A percentile compares a stretch with the other conserved stretches of the same genome.
phyloP scores from a whole-genome alignment of 2,329 filamentous ascomycete genomes.

The Neofusicoccum sp. region DNA sequence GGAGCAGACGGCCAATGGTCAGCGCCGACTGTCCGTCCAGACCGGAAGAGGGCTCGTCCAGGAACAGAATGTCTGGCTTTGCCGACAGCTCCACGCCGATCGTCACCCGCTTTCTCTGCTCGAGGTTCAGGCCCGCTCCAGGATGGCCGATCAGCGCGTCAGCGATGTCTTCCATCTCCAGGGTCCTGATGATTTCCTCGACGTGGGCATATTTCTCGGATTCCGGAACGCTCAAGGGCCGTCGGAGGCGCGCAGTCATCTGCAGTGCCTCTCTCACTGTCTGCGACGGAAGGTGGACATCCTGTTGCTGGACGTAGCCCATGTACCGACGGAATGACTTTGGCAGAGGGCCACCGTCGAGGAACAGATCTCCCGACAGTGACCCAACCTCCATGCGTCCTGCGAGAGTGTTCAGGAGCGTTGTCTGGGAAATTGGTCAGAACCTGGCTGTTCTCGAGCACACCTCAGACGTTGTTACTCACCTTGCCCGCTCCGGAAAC shows the following conservation, averaged over 20 bases:
- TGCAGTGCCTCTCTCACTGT: conserved; percentile 67
- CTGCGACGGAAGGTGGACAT: conserved; percentile 66
- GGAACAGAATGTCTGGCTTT: conserved; percentile 84
- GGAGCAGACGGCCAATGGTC: conserved; percentile 57
- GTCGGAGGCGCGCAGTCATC: conserved; percentile 66
- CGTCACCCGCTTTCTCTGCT: conserved; percentile 69
- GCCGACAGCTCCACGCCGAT: conserved; percentile 93
- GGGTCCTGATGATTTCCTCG: conserved; percentile 62
- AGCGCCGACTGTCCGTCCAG: conserved; percentile 44
- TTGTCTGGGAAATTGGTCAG: conserved; percentile 55
- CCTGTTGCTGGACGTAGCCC: conserved; percentile 71
- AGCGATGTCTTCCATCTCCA: conserved; percentile 64
- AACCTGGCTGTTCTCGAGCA: background rate
- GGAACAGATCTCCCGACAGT: conserved; percentile 67
- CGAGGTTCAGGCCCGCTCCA: conserved; percentile 25
- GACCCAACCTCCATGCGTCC: conserved; percentile 68
- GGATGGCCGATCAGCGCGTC: conserved; percentile 57
- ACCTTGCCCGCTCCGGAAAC: conserved; percentile 48
- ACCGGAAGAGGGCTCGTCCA: conserved; percentile 85
- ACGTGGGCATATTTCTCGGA: conserved; percentile 66
- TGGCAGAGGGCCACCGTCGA: conserved; percentile 63
- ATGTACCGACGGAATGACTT: conserved; percentile 66
- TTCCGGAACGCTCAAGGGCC: conserved; percentile 53
- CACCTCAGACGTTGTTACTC: background rate
- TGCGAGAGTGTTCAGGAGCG: conserved; percentile 74